Conservation (phyloP, 345 rosid species). For the Mangifera indica region DNA sequence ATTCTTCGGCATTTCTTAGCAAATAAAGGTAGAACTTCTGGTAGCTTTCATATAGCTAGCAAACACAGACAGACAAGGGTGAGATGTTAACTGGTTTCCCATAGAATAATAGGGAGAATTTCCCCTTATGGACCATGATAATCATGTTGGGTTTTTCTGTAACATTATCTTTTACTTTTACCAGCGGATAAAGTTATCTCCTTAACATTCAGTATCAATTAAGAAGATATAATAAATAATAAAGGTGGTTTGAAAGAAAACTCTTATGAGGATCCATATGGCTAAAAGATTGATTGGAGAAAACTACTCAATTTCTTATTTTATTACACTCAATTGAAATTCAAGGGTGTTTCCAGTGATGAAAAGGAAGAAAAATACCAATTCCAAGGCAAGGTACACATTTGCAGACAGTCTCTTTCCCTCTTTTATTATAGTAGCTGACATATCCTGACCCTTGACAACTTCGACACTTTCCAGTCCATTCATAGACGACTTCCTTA, state of each 20-base stretch:
- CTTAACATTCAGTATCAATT: background rate
- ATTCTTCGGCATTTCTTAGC: background rate
- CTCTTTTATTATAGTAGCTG: slow-evolving; percentile 81
- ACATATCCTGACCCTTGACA: slow-evolving; percentile 89
- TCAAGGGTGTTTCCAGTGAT: background rate
- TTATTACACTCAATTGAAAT: background rate
- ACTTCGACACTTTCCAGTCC: slow-evolving; percentile 94
- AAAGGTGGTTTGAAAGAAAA: slow-evolving; percentile 7
- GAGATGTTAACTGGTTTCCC: background rate
- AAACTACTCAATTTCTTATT: background rate
- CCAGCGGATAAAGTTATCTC: background rate
- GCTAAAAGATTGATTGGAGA: too few species aligned
- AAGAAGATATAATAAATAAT: background rate
- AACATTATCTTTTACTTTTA: background rate
- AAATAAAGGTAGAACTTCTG: background rate
- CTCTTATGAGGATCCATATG: background rate
- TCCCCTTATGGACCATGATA: background rate
- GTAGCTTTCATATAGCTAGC: background rate
- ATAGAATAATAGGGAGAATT: background rate
- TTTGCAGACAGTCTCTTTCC: slow-evolving; percentile 81
- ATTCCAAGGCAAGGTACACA: slow-evolving; percentile 88
- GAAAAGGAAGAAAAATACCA: slow-evolving; percentile 45
- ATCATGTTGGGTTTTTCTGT: background rate
- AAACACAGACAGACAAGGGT: background rate
- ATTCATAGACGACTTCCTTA: slow-evolving; percentile 82